These are phyloP conservation scores for Candida michaelii DNA, from an alignment of 805 yeast species.

Conservation along the genomic window DNA sequence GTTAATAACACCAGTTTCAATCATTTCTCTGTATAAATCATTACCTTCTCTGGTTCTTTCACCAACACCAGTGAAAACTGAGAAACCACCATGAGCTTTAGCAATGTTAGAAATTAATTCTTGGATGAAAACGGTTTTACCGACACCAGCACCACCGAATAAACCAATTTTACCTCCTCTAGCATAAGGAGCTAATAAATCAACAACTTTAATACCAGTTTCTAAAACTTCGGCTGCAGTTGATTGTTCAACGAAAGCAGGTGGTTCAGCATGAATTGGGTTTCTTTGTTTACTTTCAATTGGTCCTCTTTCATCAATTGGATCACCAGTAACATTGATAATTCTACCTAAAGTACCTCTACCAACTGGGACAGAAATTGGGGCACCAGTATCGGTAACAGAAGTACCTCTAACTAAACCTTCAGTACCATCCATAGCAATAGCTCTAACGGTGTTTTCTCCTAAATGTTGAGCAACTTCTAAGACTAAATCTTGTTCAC, in stretches of 20 bases:
- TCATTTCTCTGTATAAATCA: constrained; percentile 99
- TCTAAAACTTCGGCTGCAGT: constrained; percentile 97
- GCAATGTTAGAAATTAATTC: constrained; percentile 99
- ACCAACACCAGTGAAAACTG: constrained; percentile 99
- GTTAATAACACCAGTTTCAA: constrained; percentile 99
- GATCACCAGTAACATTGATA: constrained; percentile 98
- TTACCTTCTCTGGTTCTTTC: constrained; percentile 99
- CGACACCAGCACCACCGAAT: constrained; percentile 99
- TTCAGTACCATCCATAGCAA: constrained; percentile 99
- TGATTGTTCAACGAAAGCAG: constrained; percentile 93
- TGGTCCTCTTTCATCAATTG: constrained; percentile 99
- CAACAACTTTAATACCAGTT: constrained; percentile 99
- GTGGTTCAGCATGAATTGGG: constrained; percentile 99
- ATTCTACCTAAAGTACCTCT: constrained; percentile 99
- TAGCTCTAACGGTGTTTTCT: constrained; percentile 99
- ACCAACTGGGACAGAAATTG: constrained; percentile 99
- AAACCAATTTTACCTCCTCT: constrained; percentile 99
- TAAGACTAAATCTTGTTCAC: constrained; percentile 78
- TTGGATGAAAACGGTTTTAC: constrained; percentile 99
- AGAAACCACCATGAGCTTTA: constrained; percentile 99
- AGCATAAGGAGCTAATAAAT: constrained; percentile 98
- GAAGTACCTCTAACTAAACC: constrained; percentile 97
- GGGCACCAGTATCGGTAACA: constrained; percentile 95
- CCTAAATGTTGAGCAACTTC: constrained; percentile 99
- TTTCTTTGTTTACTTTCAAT: constrained; percentile 86